These are phyloP conservation scores for Ophiostoma himal-ulmi DNA, from an alignment of 2,329 filamentous ascomycete genomes.

Conservation along the genomic window DNA sequence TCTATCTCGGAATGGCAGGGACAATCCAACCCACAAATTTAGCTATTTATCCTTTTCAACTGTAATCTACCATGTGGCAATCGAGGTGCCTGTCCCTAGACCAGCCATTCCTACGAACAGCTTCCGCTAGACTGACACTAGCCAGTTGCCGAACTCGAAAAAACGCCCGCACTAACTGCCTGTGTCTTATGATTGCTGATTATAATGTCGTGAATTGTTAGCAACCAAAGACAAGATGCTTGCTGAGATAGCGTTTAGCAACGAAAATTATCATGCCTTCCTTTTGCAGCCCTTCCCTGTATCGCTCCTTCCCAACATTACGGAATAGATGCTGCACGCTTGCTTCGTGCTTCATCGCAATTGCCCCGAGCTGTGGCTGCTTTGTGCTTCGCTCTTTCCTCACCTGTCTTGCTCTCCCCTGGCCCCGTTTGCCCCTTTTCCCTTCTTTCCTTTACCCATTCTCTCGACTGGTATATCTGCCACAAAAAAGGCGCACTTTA, in stretches of 20 bases:
- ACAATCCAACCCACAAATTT: neutral
- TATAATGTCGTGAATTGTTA: too few species aligned
- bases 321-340: constrained; percentile 8
- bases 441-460: too few species aligned
- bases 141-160: neutral
- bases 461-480: neutral
- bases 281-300: neutral
- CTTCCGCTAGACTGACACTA: neutral
- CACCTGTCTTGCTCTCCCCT: neutral
- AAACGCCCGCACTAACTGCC: neutral
- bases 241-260: too few species aligned
- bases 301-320: constrained; percentile 3
- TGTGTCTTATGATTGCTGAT: neutral
- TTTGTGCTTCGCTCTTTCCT: neutral
- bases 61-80: constrained; percentile 8
- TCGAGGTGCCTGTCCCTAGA: neutral
- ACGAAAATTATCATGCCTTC: too few species aligned
- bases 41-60: neutral
- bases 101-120: neutral
- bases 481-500: neutral
- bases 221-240: neutral
- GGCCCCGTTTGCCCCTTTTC: too few species aligned
- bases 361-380: neutral
- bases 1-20: constrained; percentile 6
- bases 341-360: neutral